Base-by-base conservation (phyloP, 2,329 filamentous ascomycete species). In the Colletotrichum orbiculare region DNA sequence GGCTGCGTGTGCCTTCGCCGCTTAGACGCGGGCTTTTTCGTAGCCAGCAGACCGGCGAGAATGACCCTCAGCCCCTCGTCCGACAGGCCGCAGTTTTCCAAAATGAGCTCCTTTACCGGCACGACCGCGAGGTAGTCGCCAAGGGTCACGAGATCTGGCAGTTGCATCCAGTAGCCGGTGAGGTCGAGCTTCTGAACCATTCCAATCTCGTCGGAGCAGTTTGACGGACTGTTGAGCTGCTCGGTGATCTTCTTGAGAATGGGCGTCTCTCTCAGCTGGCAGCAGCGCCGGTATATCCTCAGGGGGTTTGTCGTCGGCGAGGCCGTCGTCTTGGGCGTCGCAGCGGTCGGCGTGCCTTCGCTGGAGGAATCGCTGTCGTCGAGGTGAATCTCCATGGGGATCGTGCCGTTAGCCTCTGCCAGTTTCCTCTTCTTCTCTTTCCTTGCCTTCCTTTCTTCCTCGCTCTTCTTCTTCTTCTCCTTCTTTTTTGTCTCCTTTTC, bases 61-160 rank as follows among this genome's bases (percentile, higher is more conserved):
- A 98, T 88, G 15, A 97, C 91, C 15, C 96, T 87, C 7, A 97
- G 82, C 4, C 93, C 93, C 75, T 97, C 94, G 71, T 98, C 94
- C 1, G 87, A 92, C 42, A 99, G 79, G 6, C 93, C 92, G 66
- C 93, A 95, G 73, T 96, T 93, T 72, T 97, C 94, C 59, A 98
- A 79, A 7, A 96, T 83, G 0, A 99, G 79, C 72, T 96, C 93
- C 70, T 92, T 91, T 3, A 98, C 90, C 0, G 96, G 95, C 0
- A 98, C 95, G 7, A 99, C 89, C 6, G 96, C 95, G 45, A 99
- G 83, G 83, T 95, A 99, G 75, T 99, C 96, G 54, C 94, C 93
- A 2, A 99, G 83, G 0, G 96, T 97, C 54, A 94, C 79, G 34
- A 97, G 84, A 74, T 99, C 96, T 3, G 91, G 86, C 49, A 96